These are phyloP conservation scores for Candida tibetensis DNA, from an alignment of 805 yeast species.

Conservation along the genomic window DNA sequence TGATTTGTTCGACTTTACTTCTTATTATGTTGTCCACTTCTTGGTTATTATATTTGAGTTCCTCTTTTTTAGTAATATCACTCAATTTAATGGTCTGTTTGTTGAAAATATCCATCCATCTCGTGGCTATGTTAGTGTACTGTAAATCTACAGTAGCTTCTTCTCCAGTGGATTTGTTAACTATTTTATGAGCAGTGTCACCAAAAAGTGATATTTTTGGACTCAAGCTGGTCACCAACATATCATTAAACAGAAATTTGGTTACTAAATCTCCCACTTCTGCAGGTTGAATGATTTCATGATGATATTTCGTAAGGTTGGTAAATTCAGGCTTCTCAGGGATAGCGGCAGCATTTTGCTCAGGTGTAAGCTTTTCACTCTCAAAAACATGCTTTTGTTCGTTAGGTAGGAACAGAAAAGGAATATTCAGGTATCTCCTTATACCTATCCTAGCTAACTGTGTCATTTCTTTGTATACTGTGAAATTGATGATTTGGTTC, in stretches of 20 bases:
- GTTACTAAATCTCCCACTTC: slow-evolving; percentile 33
- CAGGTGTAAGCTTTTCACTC: slow-evolving; percentile 24
- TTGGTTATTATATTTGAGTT: slow-evolving; percentile 1
- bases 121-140: slow-evolving; percentile 25
- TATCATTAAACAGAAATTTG: slow-evolving; percentile 27
- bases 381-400: slow-evolving; percentile 27
- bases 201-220: slow-evolving; percentile 29
- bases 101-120: slow-evolving; percentile 31
- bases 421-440: background rate
- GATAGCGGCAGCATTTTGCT: slow-evolving; percentile 32
- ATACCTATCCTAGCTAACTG: background rate
- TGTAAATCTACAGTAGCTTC: slow-evolving; percentile 20
- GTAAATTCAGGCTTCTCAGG: slow-evolving; percentile 27
- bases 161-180: slow-evolving; percentile 13
- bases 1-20: background rate
- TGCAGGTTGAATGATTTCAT: slow-evolving; percentile 33
- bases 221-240: slow-evolving; percentile 28
- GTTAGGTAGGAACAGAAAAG: slow-evolving; percentile 27
- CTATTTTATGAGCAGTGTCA: slow-evolving; percentile 20
- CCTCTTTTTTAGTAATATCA: slow-evolving; percentile 5
- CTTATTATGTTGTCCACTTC: background rate
- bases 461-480: too few species aligned
- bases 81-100: slow-evolving; percentile 16
- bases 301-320: slow-evolving; percentile 15
- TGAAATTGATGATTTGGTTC: too few species aligned